phyloP scores from a whole-genome alignment of 768 basidiomycete genomes.

The Amanita polypyramis region DNA sequence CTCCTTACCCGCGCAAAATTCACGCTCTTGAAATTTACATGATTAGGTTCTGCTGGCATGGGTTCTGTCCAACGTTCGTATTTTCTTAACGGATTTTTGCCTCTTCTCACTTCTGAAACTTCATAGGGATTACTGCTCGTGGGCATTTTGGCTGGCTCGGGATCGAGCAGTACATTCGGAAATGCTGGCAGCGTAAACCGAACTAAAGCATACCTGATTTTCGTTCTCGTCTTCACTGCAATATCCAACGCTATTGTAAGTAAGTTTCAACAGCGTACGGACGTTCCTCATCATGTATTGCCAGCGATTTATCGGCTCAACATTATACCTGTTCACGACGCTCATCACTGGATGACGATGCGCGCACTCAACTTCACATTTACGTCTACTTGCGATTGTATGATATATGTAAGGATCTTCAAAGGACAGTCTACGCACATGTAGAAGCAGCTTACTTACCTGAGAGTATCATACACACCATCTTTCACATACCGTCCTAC shows the following conservation, averaged over 20 bases:
- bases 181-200: slow-evolving; percentile 34
- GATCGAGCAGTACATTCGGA: slow-evolving; percentile 51
- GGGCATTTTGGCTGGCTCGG: slow-evolving; percentile 51
- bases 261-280: slow-evolving; percentile 8
- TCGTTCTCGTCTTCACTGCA: slow-evolving; percentile 75
- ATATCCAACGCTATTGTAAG: slow-evolving; percentile 57
- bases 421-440: not conserved
- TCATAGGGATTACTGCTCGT: slow-evolving; percentile 57
- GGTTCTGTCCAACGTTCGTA: slow-evolving; percentile 71
- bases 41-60: slow-evolving; percentile 58
- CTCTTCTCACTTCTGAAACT: not conserved
- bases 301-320: slow-evolving; percentile 22
- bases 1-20: not conserved
- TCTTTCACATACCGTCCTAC: slow-evolving; percentile 9
- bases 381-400: not conserved
- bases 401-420: not conserved
- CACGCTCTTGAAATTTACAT: not conserved
- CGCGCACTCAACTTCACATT: not conserved
- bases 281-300: slow-evolving; percentile 1
- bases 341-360: slow-evolving; percentile 17
- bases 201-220: slow-evolving; percentile 67
- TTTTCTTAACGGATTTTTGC: not conserved
- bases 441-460: not conserved
- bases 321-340: slow-evolving; percentile 19
- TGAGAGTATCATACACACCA: not conserved